A percentile compares a stretch with the other conserved stretches of the same genome.
These are phyloP conservation scores for Ostreobium quekettii DNA, from an alignment of 139 green algal species.

Conservation along the genomic window DNA sequence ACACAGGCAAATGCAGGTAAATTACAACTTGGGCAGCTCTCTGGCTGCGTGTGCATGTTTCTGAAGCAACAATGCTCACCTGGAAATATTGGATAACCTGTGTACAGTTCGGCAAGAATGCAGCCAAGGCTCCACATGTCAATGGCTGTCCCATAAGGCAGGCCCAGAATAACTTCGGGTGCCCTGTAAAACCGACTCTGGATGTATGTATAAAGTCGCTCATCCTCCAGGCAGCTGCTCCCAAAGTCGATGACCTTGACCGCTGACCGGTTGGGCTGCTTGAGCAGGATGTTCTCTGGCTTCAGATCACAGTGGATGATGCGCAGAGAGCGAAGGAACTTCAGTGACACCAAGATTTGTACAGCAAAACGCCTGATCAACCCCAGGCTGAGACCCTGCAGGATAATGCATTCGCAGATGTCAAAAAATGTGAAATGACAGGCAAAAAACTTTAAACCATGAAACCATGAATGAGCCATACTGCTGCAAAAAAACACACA, in stretches of 20 bases:
- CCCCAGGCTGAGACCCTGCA: conserved; percentile 45
- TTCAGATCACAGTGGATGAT: conserved; percentile 83
- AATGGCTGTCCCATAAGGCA: conserved; percentile 55
- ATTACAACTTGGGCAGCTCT: too few relatives aligned
- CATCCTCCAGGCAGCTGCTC: conserved; percentile 57
- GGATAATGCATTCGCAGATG: too few relatives aligned
- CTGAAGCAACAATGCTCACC: conserved; percentile 36
- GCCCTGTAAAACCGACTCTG: conserved; percentile 60
- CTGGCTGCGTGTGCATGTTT: too few relatives aligned
- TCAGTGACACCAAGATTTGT: conserved; percentile 53
- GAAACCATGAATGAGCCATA: too few relatives aligned
- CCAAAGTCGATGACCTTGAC: conserved; percentile 90
- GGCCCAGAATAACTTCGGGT: conserved; percentile 38
- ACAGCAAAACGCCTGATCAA: conserved; percentile 60
- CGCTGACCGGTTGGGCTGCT: conserved; percentile 42
- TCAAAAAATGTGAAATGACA: too few relatives aligned
- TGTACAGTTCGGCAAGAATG: conserved; percentile 71
- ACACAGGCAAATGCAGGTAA: too few relatives aligned
- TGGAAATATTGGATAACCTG: conserved; percentile 64
- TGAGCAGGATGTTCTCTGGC: conserved; percentile 77
- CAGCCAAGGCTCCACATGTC: conserved; percentile 83
- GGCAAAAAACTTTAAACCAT: too few relatives aligned
- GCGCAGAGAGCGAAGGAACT: conserved; percentile 34
- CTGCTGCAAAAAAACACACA: too few relatives aligned
- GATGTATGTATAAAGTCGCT: conserved; percentile 77